Percentiles rank a stretch among this genome's conserved stretches.
Evolutionary conservation across 2,329 filamentous ascomycete genomes (phyloP).

Genomic region (Nemania sp.): DNA sequence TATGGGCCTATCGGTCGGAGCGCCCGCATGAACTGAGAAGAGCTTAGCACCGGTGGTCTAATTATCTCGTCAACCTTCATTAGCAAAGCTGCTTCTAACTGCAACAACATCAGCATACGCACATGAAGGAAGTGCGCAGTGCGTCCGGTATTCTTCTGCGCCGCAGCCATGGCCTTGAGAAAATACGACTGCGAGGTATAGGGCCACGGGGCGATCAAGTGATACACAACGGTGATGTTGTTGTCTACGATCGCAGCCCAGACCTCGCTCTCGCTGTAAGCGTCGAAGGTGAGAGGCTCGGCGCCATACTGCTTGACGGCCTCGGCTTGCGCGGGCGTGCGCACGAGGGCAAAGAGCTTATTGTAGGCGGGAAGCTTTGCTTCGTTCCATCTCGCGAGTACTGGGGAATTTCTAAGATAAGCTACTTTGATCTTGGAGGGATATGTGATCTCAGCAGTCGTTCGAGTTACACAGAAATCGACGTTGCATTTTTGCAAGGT

Average conservation of each 20-base stretch:
- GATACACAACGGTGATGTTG: conserved; percentile 53
- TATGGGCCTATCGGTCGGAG: conserved; percentile 46
- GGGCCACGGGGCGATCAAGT: conserved; percentile 47
- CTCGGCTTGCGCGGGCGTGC: conserved; percentile 49
- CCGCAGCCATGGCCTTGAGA: conserved; percentile 50
- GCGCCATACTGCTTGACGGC: conserved; percentile 49
- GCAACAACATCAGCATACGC: conserved; percentile 7
- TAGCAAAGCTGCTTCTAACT: not conserved
- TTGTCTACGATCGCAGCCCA: conserved; percentile 44
- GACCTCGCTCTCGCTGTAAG: conserved; percentile 43
- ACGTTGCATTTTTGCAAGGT: no score
- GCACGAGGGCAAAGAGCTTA: conserved; percentile 51
- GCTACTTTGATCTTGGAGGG: not conserved
- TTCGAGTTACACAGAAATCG: no score
- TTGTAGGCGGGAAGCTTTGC: conserved; percentile 46
- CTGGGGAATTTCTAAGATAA: not conserved
- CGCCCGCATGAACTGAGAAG: conserved; percentile 52
- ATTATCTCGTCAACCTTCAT: not conserved
- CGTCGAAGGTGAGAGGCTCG: conserved; percentile 46
- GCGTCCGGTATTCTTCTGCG: conserved; percentile 45
- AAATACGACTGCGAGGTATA: conserved; percentile 42
- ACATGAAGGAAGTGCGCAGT: conserved; percentile 54
- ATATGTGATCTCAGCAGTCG: no score
- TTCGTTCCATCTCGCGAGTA: conserved; percentile 46
- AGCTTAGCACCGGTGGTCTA: conserved; percentile 56